Evolutionary conservation across 768 basidiomycete species (phyloP).

Genomic region (Phlegmacium glaucopus): DNA sequence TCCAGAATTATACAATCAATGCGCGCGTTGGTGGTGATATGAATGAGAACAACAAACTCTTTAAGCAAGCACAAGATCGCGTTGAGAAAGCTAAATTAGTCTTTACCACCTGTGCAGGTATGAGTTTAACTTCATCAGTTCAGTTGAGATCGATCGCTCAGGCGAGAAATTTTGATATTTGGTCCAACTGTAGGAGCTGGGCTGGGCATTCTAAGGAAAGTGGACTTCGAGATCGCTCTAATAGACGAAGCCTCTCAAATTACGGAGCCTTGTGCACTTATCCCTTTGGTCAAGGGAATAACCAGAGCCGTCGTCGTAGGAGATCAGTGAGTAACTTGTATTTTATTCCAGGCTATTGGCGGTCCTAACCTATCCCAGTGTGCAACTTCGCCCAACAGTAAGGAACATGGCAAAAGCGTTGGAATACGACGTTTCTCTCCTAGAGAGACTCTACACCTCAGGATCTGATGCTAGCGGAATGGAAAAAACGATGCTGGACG

Average conservation of each 20-base stretch:
- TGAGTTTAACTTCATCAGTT: neutral
- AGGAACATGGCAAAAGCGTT: slow-evolving; percentile 53
- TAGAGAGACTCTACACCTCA: slow-evolving; percentile 56
- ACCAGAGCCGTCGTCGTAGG: slow-evolving; percentile 58
- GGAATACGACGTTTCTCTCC: slow-evolving; percentile 55
- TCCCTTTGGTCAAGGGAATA: slow-evolving; percentile 65
- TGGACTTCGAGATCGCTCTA: slow-evolving; percentile 56
- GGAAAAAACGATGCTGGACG: slow-evolving; percentile 60
- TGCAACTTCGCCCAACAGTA: slow-evolving; percentile 66
- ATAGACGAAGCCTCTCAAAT: slow-evolving; percentile 74
- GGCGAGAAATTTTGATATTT: too few species aligned
- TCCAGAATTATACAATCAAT: slow-evolving; percentile 61
- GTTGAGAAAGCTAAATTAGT: slow-evolving; percentile 54
- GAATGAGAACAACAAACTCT: slow-evolving; percentile 52
- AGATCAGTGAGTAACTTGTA: slow-evolving; percentile 50
- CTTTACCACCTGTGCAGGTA: slow-evolving; percentile 66
- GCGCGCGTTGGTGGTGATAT: slow-evolving; percentile 62
- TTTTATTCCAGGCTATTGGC: neutral
- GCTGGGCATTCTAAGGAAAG: slow-evolving; percentile 41
- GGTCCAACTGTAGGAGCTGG: too few species aligned
- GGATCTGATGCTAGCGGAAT: slow-evolving; percentile 28
- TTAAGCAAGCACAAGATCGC: slow-evolving; percentile 57
- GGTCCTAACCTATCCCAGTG: slow-evolving; percentile 33
- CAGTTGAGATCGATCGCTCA: too few species aligned
- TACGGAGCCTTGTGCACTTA: slow-evolving; percentile 62